Base-by-base conservation (phyloP, 2,329 filamentous ascomycete genomes). In the Fusarium lateritium region DNA sequence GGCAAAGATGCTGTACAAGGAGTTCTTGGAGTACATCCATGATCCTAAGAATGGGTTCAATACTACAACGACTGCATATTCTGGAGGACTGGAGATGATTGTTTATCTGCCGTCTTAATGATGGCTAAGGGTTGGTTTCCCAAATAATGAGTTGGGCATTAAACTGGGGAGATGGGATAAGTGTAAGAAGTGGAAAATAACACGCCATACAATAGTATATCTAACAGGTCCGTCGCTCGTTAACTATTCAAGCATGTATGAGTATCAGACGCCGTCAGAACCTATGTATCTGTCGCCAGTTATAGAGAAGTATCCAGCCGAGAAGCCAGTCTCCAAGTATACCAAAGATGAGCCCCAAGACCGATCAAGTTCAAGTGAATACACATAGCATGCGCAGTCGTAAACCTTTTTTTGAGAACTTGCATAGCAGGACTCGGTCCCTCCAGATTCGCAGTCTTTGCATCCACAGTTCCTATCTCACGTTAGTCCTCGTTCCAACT, bases 1-100 rank as follows among this genome's bases (percentile, higher is more conserved):
- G 7, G 75, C 79, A 0, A 78, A 73, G 1, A 63, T 74, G 4
- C 75, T 80, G 5, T 88, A 88, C 59, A 75, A 77, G 38, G 86
- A 89, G 4, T 73, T 88, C 4, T 64, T 86, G 10, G 78, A 71
- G 0, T 85, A 85, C 57, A 59, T 89, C 21, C 71, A 81, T 6
- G 78, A 80, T 9, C 80, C 83, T 0, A 75, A 76, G 9, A 87
- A 82, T 64, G 82, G 82, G 0, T 90, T 89, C 65, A 82, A 78
- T 54, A 85, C 69, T 3, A 73, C 75, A 2, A 79, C 76, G 2
- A 70, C 72, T 33, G 77, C 78, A 5, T 80, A 76, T 51, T 57
- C 69, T 2, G 75, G 76, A 2, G 79, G 78, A 0, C 40, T 81
- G 5, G 72, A 77, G 61, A 70, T 81, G 63, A 67, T 68, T 19